These are phyloP conservation scores for Delphinella strobiligena DNA, from an alignment of 2,329 filamentous ascomycete species.

Conservation along the genomic window DNA sequence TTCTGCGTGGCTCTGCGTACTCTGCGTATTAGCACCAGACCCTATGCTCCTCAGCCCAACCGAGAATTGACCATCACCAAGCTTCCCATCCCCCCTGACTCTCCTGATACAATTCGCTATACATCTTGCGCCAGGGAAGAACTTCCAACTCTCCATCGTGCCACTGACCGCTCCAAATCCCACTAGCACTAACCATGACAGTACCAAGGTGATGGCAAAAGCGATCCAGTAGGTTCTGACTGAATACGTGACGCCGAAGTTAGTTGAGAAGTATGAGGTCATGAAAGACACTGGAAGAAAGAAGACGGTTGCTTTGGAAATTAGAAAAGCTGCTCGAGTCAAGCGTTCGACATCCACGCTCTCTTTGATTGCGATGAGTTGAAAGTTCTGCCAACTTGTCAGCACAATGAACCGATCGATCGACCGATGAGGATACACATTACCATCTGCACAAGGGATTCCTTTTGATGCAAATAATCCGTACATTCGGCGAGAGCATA, in stretches of 20 bases:
- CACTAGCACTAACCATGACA: constrained; percentile 48
- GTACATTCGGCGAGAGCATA: constrained; percentile 51
- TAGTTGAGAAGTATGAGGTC: constrained; percentile 60
- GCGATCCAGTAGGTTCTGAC: constrained; percentile 53
- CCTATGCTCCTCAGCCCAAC: background rate
- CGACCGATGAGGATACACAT: constrained; percentile 14
- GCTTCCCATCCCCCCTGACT: background rate
- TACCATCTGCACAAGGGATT: constrained; percentile 56
- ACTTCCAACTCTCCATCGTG: constrained; percentile 34
- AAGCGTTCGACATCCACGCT: constrained; percentile 59
- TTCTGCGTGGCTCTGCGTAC: no score
- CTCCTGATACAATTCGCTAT: background rate
- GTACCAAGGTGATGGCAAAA: constrained; percentile 50
- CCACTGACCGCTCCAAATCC: constrained; percentile 46
- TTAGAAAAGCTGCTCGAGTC: constrained; percentile 57
- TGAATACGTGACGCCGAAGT: constrained; percentile 51
- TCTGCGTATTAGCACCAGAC: background rate
- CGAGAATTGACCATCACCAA: background rate
- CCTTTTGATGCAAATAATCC: constrained; percentile 57
- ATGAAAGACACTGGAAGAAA: constrained; percentile 66
- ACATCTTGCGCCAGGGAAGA: constrained; percentile 3
- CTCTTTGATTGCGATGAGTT: constrained; percentile 64
- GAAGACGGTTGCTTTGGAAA: constrained; percentile 63
- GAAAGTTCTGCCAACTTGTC: constrained; percentile 51
- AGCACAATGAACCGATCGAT: constrained; percentile 6